These are phyloP conservation scores for Naganishia vaughanmartiniae DNA, from an alignment of 768 basidiomycete species.

Conservation along the genomic window DNA sequence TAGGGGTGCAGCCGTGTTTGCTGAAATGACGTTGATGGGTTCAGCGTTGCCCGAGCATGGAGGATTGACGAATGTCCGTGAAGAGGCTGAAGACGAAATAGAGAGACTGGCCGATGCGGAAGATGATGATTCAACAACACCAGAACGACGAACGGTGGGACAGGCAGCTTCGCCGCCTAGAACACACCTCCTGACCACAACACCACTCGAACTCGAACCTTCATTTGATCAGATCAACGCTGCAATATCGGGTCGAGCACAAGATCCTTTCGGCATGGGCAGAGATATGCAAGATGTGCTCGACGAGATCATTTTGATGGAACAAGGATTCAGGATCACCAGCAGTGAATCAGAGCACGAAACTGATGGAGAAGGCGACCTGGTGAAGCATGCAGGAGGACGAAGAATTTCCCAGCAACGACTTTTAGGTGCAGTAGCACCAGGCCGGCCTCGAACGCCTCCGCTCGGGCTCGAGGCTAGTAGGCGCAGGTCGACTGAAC, in stretches of 20 bases:
- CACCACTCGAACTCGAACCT: neutral
- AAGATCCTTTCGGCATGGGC: constrained; percentile 34
- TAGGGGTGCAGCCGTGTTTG: constrained; percentile 1
- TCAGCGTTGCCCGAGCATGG: neutral
- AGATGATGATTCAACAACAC: constrained; percentile 1
- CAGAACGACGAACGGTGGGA: neutral
- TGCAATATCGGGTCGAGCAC: neutral
- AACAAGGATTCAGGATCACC: constrained; percentile 42
- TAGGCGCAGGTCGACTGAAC: neutral
- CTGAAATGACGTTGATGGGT: constrained; percentile 8
- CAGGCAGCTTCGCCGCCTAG: constrained; percentile 24
- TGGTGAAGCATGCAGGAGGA: neutral
- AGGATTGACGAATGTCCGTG: constrained; percentile 11
- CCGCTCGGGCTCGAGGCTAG: constrained; percentile 11
- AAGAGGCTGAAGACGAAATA: constrained; percentile 18
- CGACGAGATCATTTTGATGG: constrained; percentile 51
- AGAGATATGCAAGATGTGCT: constrained; percentile 50
- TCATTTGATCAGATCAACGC: constrained; percentile 3
- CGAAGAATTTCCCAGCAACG: neutral
- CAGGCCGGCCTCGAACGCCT: constrained; percentile 6
- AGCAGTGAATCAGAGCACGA: constrained; percentile 36
- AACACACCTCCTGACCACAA: neutral
- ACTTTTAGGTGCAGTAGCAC: neutral
- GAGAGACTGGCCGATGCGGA: constrained; percentile 23
- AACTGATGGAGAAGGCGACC: constrained; percentile 24